Evolutionary conservation across 1,139 yeast species (phyloP), one percentile per base, ranked within the genome.

Genomic region (Kurtzmaniella natalensis): DNA sequence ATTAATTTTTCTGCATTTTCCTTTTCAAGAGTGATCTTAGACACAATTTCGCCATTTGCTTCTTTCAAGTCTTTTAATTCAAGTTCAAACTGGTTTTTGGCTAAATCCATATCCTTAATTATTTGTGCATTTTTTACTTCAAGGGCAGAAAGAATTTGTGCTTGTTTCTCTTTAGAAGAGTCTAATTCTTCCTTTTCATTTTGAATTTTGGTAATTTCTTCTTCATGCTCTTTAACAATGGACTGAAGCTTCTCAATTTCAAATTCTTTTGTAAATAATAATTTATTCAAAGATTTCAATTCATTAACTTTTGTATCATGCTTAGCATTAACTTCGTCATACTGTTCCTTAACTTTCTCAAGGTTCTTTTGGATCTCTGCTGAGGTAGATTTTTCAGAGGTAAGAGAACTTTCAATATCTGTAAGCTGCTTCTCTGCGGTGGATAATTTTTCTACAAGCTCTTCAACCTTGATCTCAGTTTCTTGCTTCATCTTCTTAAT

Each of bases 101-200:
- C 10, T 13, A 5, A 6, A 6, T 7, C 29, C n/a, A 17, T 7
- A 10, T 26, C 29, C 6, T 7, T 11, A n/a, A n/a, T n/a, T n/a
- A n/a, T n/a, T n/a, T n/a, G n/a, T n/a, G n/a, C n/a, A n/a, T n/a
- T n/a, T 21, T 43, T 33, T 5, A 15, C 34, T 6, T 31, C 30
- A 17, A 36, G 23, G 2, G 18, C 23, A 2, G 27, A n/a, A n/a
- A n/a, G n/a, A n/a, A n/a, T n/a, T n/a, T n/a, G n/a, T n/a, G n/a
- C 35, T 6, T 45, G 42, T 10, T 37, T 47, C 5, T 37, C 38
- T 13, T 38, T 37, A 24, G 45, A 30, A 7, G 31, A 21, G 2
- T 33, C 25, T 11, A 44, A 21, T 23, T 41, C 38, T 5, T 31
- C 22, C 17, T 36, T 23, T n/a, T 23, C 25, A 18, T 28, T 32